Evolutionary conservation across 495 filamentous ascomycete species (phyloP), one percentile per base, ranked within the genome.

Genomic region (Talaromyces thailandensis): DNA sequence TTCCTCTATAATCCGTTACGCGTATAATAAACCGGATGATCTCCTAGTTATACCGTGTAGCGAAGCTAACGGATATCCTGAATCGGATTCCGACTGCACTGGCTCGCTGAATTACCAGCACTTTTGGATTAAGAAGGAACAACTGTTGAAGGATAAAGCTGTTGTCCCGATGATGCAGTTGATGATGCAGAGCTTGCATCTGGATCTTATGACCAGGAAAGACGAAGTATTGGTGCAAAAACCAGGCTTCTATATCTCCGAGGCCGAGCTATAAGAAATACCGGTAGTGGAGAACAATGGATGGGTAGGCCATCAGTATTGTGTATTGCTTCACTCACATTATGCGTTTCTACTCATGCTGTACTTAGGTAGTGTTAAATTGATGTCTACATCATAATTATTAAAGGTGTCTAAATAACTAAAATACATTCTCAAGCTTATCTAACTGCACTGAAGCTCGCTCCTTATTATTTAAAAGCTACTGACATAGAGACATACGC

Each of bases 21-120:
- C 71, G 18, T 72, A 65, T 32, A 60, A 67, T 35, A 29, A 58
- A 23, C 57, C 68, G 18, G 65, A 75, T 4, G 73, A 76, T 65
- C 68, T 77, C 29, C 66, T 69, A 58, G 67, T 70, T 12, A 62
- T 78, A 8, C 62, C 69, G n/a, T 78, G 75, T 58, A 65, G 63
- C 11, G 75, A 76, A 53, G 75, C 75, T 11, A 78, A 68, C 59
- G 66, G 66, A 40, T 68, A 55, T 45, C 68, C 68, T 5, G 63
- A 65, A 43, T 56, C 61, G 6, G 60, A 62, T 40, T 56, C 51
- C 4, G 64, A 59, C 4, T 69, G 67, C 43, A 50, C 25, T 40
- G 62, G 67, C 14, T 60, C 58, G 48, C 58, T 67, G 14, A 60
- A 65, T n/a, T 37, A 40, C 6, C 62, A 61, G 3, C 67, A 69